phyloP scores from a whole-genome alignment of 192 early-diverging fungal genomes.

The Funneliformis mosseae region DNA sequence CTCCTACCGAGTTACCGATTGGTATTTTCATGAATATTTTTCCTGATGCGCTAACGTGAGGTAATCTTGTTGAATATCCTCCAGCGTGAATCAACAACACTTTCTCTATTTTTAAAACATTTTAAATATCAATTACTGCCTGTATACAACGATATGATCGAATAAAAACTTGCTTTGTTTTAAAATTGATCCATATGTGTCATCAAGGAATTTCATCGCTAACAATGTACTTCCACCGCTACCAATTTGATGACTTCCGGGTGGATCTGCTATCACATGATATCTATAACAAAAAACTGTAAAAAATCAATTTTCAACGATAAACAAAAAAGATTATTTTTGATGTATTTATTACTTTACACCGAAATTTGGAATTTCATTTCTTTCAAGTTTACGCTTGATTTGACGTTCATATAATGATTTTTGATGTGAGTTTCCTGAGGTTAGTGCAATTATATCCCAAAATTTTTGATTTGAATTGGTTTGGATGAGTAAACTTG shows the following conservation, averaged over 20 bases:
- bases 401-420: slow-evolving; percentile 29
- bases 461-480: slow-evolving; percentile 35
- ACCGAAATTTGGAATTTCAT: not conserved
- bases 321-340: not conserved
- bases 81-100: slow-evolving; percentile 46
- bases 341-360: not conserved
- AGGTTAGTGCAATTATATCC: slow-evolving; percentile 47
- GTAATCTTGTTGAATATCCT: slow-evolving; percentile 46
- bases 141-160: not conserved
- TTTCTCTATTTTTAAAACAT: slow-evolving; percentile 17
- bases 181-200: slow-evolving; percentile 31
- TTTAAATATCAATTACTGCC: not conserved
- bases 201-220: slow-evolving; percentile 36
- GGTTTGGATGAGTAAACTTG: not conserved
- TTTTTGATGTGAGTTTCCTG: slow-evolving; percentile 41
- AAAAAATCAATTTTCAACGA: not conserved
- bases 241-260: slow-evolving; percentile 42
- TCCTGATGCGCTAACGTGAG: slow-evolving; percentile 46
- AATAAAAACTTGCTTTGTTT: slow-evolving; percentile 14
- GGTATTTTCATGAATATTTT: slow-evolving; percentile 46
- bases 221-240: slow-evolving; percentile 46
- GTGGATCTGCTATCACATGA: slow-evolving; percentile 46
- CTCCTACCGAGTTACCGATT: slow-evolving; percentile 5
- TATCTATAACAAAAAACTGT: slow-evolving; percentile 30
- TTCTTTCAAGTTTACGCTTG: not conserved